Conservation (phyloP, 305 asterid species). For the Fraxinus baroniana region DNA sequence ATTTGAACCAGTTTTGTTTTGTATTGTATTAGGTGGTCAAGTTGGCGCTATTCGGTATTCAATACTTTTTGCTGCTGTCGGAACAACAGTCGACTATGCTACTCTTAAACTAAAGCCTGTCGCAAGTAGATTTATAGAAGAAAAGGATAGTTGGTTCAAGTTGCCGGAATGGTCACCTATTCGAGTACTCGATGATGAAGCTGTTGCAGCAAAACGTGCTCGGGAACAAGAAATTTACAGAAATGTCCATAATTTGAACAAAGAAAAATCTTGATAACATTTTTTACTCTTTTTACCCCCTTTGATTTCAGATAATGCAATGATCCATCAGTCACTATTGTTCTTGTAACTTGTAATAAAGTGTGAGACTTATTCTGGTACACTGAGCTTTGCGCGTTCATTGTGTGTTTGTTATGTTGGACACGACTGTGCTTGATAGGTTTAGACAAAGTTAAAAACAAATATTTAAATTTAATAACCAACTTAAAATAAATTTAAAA, state of each 20-base stretch:
- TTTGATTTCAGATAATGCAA: neutral
- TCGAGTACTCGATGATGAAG: constrained; percentile 78
- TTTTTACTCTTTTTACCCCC: neutral
- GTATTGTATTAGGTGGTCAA: constrained; percentile 57
- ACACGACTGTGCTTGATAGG: neutral
- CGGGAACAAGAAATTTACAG: constrained; percentile 57
- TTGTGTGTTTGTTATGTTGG: neutral
- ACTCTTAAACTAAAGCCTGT: constrained; percentile 50
- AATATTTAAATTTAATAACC: neutral
- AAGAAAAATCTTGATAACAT: constrained; percentile 52
- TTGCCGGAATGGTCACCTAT: constrained; percentile 96
- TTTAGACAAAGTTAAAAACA: neutral
- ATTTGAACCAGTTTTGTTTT: neutral
- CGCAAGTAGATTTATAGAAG: constrained; percentile 36
- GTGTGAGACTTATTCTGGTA: neutral
- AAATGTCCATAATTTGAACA: constrained; percentile 56
- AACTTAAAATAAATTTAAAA: neutral
- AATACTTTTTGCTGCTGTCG: constrained; percentile 66
- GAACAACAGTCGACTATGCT: constrained; percentile 81
- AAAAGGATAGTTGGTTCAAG: constrained; percentile 50
- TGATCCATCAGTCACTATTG: neutral
- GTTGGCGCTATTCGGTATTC: constrained; percentile 79
- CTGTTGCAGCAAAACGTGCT: constrained; percentile 71
- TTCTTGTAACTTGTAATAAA: neutral
- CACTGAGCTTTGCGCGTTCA: neutral